These are phyloP conservation scores for Groenewaldozyma auringiensis DNA, from an alignment of 1,139 yeast genomes.

Conservation along the genomic window DNA sequence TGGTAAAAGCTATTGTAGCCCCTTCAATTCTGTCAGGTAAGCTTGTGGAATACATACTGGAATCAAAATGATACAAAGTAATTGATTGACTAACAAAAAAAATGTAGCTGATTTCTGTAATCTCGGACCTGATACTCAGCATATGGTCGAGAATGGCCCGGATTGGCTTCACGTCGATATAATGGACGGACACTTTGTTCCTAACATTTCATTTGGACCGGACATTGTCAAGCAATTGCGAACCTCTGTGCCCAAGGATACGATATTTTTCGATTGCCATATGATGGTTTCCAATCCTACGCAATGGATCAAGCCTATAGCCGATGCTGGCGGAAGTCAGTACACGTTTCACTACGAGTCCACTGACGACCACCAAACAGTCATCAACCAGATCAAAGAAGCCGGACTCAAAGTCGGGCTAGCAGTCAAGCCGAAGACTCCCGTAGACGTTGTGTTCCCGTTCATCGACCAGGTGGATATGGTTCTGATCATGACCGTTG, in stretches of 20 bases:
- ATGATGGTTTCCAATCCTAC: conserved; percentile 98
- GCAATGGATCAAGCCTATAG: conserved; percentile 90
- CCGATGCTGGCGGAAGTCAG: conserved; percentile 92
- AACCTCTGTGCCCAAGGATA: conserved; percentile 60
- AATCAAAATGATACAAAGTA: neutral
- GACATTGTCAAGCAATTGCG: conserved; percentile 80
- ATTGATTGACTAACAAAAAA: neutral
- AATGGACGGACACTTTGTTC: conserved; percentile 98
- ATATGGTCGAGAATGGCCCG: conserved; percentile 62
- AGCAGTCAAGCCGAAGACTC: conserved; percentile 91
- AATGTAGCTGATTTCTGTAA: conserved; percentile 60
- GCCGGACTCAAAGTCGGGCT: conserved; percentile 92
- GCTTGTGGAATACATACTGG: conserved; percentile 3
- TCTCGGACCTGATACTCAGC: conserved; percentile 79
- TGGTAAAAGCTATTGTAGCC: conserved; percentile 64
- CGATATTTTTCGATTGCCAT: conserved; percentile 91
- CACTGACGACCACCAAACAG: conserved; percentile 65
- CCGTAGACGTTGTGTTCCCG: conserved; percentile 74
- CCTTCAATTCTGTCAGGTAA: conserved; percentile 87
- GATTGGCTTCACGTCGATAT: conserved; percentile 98
- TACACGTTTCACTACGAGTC: conserved; percentile 97
- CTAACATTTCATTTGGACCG: conserved; percentile 90
- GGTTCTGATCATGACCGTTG: conserved; percentile 96
- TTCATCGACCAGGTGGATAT: conserved; percentile 75
- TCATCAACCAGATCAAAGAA: conserved; percentile 66